Evolutionary conservation across 176 grass and related monocot species (phyloP).

Genomic region (Ensete glaucum): DNA sequence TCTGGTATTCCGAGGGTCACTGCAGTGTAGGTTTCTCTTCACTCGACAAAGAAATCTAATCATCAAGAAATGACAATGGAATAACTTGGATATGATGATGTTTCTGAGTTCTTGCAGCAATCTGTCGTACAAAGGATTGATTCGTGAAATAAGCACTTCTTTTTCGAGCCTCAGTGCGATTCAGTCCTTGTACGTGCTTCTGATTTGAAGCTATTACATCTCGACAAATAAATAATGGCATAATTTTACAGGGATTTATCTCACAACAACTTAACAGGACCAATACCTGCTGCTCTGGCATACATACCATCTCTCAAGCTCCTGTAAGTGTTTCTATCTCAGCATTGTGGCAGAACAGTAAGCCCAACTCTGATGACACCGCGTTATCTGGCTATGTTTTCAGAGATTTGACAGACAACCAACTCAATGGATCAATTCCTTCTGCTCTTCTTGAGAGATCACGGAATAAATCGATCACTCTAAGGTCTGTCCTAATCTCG

Average conservation of each 20-base stretch:
- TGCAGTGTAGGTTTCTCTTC: background rate
- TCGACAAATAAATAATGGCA: background rate
- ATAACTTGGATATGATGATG: background rate
- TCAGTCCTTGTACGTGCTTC: conserved; percentile 13
- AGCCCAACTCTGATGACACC: background rate
- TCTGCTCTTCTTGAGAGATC: conserved; percentile 1
- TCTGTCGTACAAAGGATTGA: conserved; percentile 12
- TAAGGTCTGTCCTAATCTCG: background rate
- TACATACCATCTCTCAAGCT: conserved; percentile 8
- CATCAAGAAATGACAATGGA: background rate
- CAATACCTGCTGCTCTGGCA: conserved; percentile 12
- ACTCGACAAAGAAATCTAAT: background rate
- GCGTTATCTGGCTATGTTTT: background rate
- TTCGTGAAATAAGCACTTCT: background rate
- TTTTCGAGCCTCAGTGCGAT: conserved; percentile 7
- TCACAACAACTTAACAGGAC: conserved; percentile 18
- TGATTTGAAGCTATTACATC: background rate
- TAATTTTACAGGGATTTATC: conserved; percentile 18
- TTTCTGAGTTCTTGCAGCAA: conserved; percentile 4
- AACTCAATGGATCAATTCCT: conserved; percentile 5
- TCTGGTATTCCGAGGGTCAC: background rate
- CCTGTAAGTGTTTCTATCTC: background rate
- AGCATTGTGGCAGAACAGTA: background rate
- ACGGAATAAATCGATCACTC: background rate
- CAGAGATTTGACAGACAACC: conserved; percentile 38